phyloP scores from a whole-genome alignment of 371 early-diverging fungal species.

The Capillidium rhysosporum region DNA sequence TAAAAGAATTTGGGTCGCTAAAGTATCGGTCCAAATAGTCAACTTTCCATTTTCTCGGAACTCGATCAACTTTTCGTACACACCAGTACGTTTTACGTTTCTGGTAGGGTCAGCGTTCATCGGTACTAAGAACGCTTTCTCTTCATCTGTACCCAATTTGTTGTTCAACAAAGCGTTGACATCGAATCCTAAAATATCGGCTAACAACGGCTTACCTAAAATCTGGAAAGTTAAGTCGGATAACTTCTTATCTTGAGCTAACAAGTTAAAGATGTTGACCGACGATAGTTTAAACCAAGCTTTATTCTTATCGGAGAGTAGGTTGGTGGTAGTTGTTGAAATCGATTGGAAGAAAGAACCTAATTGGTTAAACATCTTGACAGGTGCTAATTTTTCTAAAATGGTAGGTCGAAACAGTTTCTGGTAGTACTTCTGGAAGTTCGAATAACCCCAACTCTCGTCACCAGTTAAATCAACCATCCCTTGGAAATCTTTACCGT shows the following conservation, averaged over 20 bases:
- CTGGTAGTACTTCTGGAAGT: background rate
- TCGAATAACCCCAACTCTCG: background rate
- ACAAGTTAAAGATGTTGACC: background rate
- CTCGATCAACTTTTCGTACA: background rate
- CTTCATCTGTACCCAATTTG: background rate
- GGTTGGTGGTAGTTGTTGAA: background rate
- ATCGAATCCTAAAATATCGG: background rate
- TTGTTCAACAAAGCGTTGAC: background rate
- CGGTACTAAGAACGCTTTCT: background rate
- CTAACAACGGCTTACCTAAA: background rate
- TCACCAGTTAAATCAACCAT: slow-evolving; percentile 1
- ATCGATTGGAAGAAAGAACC: background rate
- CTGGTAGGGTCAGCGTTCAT: background rate
- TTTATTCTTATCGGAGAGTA: background rate
- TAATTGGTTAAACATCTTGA: background rate
- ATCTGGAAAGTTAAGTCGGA: background rate
- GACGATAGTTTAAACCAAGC: background rate
- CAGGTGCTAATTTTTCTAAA: background rate
- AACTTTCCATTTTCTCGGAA: background rate
- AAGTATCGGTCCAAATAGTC: background rate
- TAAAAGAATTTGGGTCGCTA: background rate
- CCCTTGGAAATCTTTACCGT: background rate
- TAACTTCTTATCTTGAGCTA: background rate
- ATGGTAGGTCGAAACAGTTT: background rate
- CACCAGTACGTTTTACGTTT: background rate